Conservation (phyloP, 1,139 yeast species). For the Protomyces inouyei region DNA sequence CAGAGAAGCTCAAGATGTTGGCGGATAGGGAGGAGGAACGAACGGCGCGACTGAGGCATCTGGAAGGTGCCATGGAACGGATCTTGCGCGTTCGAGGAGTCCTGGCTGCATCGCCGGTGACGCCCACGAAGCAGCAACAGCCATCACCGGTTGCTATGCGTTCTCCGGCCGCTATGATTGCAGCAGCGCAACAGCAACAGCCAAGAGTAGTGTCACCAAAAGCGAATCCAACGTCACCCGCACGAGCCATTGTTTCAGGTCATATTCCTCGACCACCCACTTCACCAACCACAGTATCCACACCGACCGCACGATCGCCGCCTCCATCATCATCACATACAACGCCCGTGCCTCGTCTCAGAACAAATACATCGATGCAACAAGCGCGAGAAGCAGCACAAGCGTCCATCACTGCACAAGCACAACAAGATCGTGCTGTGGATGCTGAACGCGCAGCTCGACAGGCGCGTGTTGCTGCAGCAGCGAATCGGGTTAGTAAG, state of each 20-base stretch:
- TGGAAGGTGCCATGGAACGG: conserved; percentile 15
- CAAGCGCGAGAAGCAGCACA: not conserved
- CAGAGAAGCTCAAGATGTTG: conserved; percentile 4
- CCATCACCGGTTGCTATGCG: not conserved
- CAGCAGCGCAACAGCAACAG: not conserved
- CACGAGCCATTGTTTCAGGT: not conserved
- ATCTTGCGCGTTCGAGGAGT: conserved; percentile 7
- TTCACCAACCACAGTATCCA: not conserved
- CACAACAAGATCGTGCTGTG: not conserved
- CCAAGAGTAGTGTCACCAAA: not conserved
- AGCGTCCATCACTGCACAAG: not conserved
- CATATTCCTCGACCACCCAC: not conserved
- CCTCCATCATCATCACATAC: not conserved
- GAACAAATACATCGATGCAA: not conserved
- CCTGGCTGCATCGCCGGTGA: not conserved
- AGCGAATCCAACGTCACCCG: not conserved
- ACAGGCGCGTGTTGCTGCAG: not conserved
- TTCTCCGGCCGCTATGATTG: not conserved
- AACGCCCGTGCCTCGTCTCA: not conserved
- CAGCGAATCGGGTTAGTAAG: not conserved
- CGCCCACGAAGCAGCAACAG: not conserved
- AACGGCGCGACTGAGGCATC: conserved; percentile 6
- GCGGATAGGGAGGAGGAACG: conserved; percentile 17
- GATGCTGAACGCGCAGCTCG: not conserved
- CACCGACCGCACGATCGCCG: not conserved